Conservation (phyloP, 179 eudicot genomes). For the Actinidia polygama region DNA sequence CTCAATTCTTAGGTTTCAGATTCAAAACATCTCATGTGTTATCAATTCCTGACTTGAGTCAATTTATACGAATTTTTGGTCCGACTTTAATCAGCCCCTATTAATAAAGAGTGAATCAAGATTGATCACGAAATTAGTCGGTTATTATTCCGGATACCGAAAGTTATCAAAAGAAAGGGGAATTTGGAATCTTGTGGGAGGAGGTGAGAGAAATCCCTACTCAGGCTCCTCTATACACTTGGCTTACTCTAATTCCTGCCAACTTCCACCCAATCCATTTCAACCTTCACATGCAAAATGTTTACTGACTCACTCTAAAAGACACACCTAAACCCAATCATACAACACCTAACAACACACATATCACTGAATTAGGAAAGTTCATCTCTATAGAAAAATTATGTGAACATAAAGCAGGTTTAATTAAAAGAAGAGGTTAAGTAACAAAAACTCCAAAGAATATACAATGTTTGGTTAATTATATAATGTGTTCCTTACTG, state of each 20-base stretch:
- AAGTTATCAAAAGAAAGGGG: neutral
- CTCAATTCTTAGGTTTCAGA: no score
- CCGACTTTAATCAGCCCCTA: no score
- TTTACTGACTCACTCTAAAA: slow-evolving; percentile 20
- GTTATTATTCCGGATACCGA: no score
- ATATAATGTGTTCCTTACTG: no score
- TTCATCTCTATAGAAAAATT: neutral
- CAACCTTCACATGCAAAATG: neutral
- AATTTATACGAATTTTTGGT: no score
- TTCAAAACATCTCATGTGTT: no score
- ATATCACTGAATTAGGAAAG: neutral
- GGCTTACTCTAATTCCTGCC: slow-evolving; percentile 33
- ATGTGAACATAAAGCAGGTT: slow-evolving; percentile 10
- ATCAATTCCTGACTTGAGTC: no score
- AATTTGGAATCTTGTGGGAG: slow-evolving; percentile 25
- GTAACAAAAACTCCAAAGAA: slow-evolving; percentile 2
- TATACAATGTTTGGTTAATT: no score
- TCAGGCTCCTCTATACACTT: slow-evolving; percentile 14
- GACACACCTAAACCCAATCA: slow-evolving; percentile 37
- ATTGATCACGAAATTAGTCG: no score
- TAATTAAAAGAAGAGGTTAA: slow-evolving; percentile 4
- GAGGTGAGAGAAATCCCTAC: slow-evolving; percentile 16
- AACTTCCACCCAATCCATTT: slow-evolving; percentile 36
- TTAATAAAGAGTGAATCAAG: no score
- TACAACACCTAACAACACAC: slow-evolving; percentile 21